Percentiles rank a stretch among this genome's conserved stretches.
Evolutionary conservation across 176 grass and related monocot species (phyloP).

Genomic region (Canna indica): DNA sequence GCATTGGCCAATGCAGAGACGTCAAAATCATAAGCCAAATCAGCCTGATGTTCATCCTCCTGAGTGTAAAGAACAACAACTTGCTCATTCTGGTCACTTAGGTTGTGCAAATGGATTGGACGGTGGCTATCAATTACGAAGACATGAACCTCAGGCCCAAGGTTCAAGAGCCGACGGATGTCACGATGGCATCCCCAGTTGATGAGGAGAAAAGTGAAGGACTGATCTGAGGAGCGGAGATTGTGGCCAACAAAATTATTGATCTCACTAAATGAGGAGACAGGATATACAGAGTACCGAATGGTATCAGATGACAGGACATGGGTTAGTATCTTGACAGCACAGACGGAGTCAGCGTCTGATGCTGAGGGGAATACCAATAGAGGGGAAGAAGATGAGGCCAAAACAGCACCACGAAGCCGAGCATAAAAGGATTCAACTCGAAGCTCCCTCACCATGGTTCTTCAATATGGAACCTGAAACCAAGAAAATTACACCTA

Average conservation of each 20-base stretch:
- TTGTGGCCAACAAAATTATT: slow-evolving; percentile 14
- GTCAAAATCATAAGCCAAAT: slow-evolving; percentile 75
- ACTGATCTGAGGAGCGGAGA: slow-evolving; percentile 32
- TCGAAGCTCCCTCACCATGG: slow-evolving; percentile 58
- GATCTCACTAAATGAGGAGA: slow-evolving; percentile 35
- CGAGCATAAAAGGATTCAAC: slow-evolving; percentile 59
- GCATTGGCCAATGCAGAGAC: slow-evolving; percentile 36
- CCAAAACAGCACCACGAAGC: slow-evolving; percentile 38
- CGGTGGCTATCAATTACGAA: slow-evolving; percentile 73
- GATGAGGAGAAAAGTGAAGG: slow-evolving; percentile 47
- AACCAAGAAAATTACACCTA: too few relatives aligned
- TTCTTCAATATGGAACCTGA: slow-evolving; percentile 25
- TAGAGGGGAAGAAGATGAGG: slow-evolving; percentile 35
- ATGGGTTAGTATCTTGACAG: slow-evolving; percentile 47
- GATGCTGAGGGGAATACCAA: slow-evolving; percentile 70
- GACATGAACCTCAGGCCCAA: slow-evolving; percentile 22
- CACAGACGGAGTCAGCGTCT: slow-evolving; percentile 76
- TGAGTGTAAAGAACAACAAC: slow-evolving; percentile 61
- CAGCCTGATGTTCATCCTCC: slow-evolving; percentile 69
- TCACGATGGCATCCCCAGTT: slow-evolving; percentile 83
- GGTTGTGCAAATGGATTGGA: slow-evolving; percentile 78
- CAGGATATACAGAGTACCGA: slow-evolving; percentile 51
- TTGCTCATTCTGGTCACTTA: slow-evolving; percentile 43
- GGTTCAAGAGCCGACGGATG: slow-evolving; percentile 37
- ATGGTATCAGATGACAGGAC: slow-evolving; percentile 54